Conservation (phyloP, 139 green algal species). For the Desmodesmus armatus region DNA sequence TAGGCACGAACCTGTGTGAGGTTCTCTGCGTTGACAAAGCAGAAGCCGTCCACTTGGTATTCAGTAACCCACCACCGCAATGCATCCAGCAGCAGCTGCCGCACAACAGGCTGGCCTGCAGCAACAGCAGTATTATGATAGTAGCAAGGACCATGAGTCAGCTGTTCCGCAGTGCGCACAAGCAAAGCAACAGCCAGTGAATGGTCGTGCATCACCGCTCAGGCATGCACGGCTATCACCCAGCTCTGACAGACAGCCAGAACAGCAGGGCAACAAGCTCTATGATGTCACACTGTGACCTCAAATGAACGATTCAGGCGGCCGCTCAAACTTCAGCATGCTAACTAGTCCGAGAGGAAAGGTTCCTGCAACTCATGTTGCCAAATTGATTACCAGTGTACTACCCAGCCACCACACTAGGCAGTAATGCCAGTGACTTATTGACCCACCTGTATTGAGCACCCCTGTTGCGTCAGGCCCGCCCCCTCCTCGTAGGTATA, state of each 20-base stretch:
- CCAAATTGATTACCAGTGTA: no score
- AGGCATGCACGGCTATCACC: no score
- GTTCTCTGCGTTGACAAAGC: conserved; percentile 86
- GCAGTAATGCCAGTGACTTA: neutral
- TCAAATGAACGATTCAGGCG: no score
- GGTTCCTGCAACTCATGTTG: no score
- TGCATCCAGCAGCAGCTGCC: conserved; percentile 64
- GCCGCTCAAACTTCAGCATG: no score
- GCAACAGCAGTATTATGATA: no score
- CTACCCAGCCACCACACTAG: no score
- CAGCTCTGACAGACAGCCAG: neutral
- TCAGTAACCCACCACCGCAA: conserved; percentile 77
- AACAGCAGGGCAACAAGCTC: neutral
- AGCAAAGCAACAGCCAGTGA: neutral
- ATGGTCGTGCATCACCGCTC: no score
- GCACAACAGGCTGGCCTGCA: conserved; percentile 68
- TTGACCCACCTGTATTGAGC: conserved; percentile 70
- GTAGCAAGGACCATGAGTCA: no score
- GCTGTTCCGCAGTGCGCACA: neutral
- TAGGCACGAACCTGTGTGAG: conserved; percentile 63
- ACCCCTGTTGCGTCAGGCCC: conserved; percentile 49
- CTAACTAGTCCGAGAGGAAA: no score
- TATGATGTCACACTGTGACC: no score
- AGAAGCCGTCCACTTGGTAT: conserved; percentile 85
- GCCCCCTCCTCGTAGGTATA: conserved; percentile 59